Percentiles rank a stretch among this genome's conserved stretches.
Evolutionary conservation across 768 basidiomycete species (phyloP).

Genomic region (Nidularia pulvinata): DNA sequence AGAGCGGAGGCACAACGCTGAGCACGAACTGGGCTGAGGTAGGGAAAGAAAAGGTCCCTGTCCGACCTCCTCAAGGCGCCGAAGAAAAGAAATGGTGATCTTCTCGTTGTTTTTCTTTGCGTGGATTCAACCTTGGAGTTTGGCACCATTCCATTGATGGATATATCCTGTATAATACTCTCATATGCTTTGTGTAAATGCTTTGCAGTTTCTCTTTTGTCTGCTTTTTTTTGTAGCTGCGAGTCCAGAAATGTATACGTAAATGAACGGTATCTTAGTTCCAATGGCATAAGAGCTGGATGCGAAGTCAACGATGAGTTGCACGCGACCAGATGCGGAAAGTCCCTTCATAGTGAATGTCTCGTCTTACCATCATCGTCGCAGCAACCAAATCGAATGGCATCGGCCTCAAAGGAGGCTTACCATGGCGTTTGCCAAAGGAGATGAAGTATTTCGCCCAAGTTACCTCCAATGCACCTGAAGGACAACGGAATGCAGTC

Average conservation of each 20-base stretch:
- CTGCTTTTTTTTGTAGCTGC: neutral
- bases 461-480: slow-evolving; percentile 64
- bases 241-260: neutral
- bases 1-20: slow-evolving; percentile 93
- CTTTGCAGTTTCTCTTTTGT: neutral
- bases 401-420: slow-evolving; percentile 72
- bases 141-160: neutral
- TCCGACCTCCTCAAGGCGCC: slow-evolving; percentile 82
- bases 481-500: slow-evolving; percentile 65
- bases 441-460: slow-evolving; percentile 95
- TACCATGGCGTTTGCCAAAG: slow-evolving; percentile 89
- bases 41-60: slow-evolving; percentile 61
- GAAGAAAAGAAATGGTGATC: slow-evolving; percentile 79
- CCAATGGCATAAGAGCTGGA: too few relatives aligned
- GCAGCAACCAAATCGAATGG: slow-evolving; percentile 88
- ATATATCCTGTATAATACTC: neutral
- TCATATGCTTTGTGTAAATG: neutral
- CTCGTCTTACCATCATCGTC: slow-evolving; percentile 86
- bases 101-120: neutral
- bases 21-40: slow-evolving; percentile 98
- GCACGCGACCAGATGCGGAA: neutral
- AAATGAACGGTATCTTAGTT: neutral
- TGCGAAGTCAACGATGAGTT: neutral
- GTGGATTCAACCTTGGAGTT: neutral
- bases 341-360: slow-evolving; percentile 25